Evolutionary conservation across 768 basidiomycete genomes (phyloP), one percentile per base, ranked within the genome.

Genomic region (Russula foetens): DNA sequence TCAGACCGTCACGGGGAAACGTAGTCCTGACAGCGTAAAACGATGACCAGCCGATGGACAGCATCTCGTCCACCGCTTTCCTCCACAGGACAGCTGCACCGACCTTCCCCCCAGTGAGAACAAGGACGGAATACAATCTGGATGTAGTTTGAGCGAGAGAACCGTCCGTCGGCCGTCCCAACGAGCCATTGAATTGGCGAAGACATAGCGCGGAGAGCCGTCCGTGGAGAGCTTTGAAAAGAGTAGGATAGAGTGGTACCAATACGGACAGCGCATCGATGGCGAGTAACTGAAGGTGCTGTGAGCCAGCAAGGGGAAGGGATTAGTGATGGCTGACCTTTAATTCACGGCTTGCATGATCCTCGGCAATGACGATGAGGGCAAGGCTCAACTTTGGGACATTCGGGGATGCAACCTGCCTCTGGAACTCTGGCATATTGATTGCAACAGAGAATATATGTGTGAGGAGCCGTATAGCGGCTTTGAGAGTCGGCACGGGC

Each of bases 81-180:
- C 85, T 79, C 91, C 91, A 93, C 6, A 86, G 66, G 53, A 75
- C 81, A 12, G 82, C 76, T 17, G 84, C 84, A 26, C 85, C 88
- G 9, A 89, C 84, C 71, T 91, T 93, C 8, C 92, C 91, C 23
- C 89, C 89, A 0, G 87, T 84, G 29, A 81, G 72, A 70, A 86
- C 86, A 6, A 93, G 76, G 24, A 77, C 72, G 3, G 84, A 73
- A 59, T 85, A 88, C 23, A 93, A 76, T 21, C 73, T 69, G 7
- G 83, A 83, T 2, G 85, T 78, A 15, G 83, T 75, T 44, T 73
- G 65, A 0, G 82, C 60, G 6, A 86, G 66, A 24, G 68, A 58
- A 19, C 54, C 31, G 51, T 77, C 74, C 3, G 75, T 76, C 1
- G 79, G 73, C 17, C 72, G 74, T 3, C 77, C 76, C 14, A 77